Evolutionary conservation across 345 rosid species (phyloP), one percentile per base, ranked within the genome.

Genomic region (Bruguiera parviflora): DNA sequence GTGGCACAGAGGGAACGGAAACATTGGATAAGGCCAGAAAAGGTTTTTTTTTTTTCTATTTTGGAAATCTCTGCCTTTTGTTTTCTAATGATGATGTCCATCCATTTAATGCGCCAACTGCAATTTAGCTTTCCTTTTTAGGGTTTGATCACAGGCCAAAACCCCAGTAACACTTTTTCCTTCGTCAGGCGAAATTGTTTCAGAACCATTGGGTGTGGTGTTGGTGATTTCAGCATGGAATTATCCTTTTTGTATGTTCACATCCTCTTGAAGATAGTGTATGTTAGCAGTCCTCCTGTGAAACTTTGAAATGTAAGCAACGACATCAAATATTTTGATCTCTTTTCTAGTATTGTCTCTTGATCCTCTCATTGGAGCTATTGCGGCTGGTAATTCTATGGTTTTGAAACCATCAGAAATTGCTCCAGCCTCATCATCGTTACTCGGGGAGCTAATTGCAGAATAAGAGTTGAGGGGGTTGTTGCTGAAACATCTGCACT

Each of bases 191-290:
- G 92, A 92, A 82, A 92, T 90, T 56, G 78, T 95, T 53, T 77
- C 97, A 0, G 98, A 95, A 76, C 99, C 99, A 62, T 69, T 95
- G 61, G 99, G 99, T 58, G 89, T 86, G 77, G 98, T 92, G 8
- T 73, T 95, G 71, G 74, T 95, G 67, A 90, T 95, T 74, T 95
- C 99, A 19, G 89, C 98, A 4, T 95, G 99, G 99, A 92, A 95
- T 62, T 95, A 84, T 83, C 99, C 97, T 11, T 81, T 90, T 22
- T 67, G 98, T 95, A 90, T n/a, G 92, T 83, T 11, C 19, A 62
- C 28, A 33, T 32, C 68, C 61, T 57, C 25, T 51, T 58, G 68
- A 64, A 53, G 53, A 28, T 70, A 56, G 47, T 73, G 27, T 6
- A 51, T 11, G 6, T 46, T 53, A 33, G 53, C 32, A 33, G 22